phyloP scores from a whole-genome alignment of 2,329 filamentous ascomycete species.

The Fusarium sp. region DNA sequence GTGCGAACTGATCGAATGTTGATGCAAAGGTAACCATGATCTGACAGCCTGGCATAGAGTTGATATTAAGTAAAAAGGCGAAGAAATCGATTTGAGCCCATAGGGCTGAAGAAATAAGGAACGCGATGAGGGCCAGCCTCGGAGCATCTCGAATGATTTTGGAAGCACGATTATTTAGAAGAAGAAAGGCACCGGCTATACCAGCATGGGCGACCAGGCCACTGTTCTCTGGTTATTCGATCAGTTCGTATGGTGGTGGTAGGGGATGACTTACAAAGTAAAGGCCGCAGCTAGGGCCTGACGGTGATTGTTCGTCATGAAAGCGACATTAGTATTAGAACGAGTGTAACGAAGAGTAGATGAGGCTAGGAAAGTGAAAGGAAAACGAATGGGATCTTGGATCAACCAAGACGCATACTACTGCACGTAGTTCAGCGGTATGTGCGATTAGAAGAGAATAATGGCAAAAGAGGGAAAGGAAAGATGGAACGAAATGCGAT shows the following conservation, averaged over 20 bases:
- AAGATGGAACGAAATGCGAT: constrained; percentile 17
- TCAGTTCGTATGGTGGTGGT: neutral
- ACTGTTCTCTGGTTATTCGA: constrained; percentile 48
- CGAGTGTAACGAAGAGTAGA: constrained; percentile 47
- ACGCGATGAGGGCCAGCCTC: constrained; percentile 72
- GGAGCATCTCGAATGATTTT: constrained; percentile 65
- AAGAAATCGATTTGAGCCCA: constrained; percentile 66
- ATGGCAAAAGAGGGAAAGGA: constrained; percentile 25
- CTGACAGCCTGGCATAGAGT: constrained; percentile 60
- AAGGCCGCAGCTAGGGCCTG: constrained; percentile 65
- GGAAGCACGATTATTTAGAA: constrained; percentile 59
- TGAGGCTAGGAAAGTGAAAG: constrained; percentile 42
- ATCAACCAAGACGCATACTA: constrained; percentile 33
- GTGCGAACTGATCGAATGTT: constrained; percentile 66
- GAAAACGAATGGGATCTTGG: constrained; percentile 24
- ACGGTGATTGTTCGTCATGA: constrained; percentile 58
- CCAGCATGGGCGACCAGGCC: constrained; percentile 66
- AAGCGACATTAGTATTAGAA: constrained; percentile 40
- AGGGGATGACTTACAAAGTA: constrained; percentile 57
- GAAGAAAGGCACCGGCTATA: constrained; percentile 57
- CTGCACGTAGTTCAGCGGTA: constrained; percentile 26
- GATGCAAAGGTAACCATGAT: constrained; percentile 62
- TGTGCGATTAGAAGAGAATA: constrained; percentile 29
- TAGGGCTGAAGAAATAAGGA: constrained; percentile 61
- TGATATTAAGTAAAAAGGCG: constrained; percentile 58